A percentile compares a stretch with the other conserved stretches of the same genome.
phyloP scores from a whole-genome alignment of 2,329 filamentous ascomycete species.

The Fusarium tupiense region DNA sequence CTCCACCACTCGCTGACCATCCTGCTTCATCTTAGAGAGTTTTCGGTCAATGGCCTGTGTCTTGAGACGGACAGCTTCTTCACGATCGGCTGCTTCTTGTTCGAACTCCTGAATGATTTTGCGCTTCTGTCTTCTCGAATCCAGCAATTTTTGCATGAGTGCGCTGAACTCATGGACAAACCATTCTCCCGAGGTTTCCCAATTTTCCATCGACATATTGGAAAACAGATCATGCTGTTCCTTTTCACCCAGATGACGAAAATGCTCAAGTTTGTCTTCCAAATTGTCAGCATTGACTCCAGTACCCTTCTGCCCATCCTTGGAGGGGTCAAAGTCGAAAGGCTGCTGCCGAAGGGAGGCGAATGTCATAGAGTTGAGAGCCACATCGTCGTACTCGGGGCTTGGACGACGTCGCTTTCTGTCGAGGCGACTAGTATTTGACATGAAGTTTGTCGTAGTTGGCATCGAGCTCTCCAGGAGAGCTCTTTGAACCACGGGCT shows the following conservation, averaged over 20 bases:
- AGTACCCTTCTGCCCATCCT: slow-evolving; percentile 50
- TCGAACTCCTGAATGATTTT: slow-evolving; percentile 62
- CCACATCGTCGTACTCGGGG: slow-evolving; percentile 67
- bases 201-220: slow-evolving; percentile 64
- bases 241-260: slow-evolving; percentile 55
- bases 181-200: slow-evolving; percentile 70
- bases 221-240: slow-evolving; percentile 63
- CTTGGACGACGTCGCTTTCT: slow-evolving; percentile 56
- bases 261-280: slow-evolving; percentile 60
- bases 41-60: slow-evolving; percentile 65
- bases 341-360: slow-evolving; percentile 59
- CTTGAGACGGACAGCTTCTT: slow-evolving; percentile 63
- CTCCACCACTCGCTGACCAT: slow-evolving; percentile 66
- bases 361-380: slow-evolving; percentile 64
- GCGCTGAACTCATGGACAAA: slow-evolving; percentile 64
- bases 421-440: slow-evolving; percentile 31
- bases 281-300: slow-evolving; percentile 54
- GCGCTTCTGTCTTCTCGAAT: slow-evolving; percentile 61
- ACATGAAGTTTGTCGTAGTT: slow-evolving; percentile 6
- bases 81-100: slow-evolving; percentile 62
- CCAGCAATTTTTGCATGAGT: slow-evolving; percentile 59
- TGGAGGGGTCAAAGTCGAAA: slow-evolving; percentile 67
- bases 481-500: slow-evolving; percentile 26
- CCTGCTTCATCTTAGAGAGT: slow-evolving; percentile 63
- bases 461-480: slow-evolving; percentile 40